phyloP scores from a whole-genome alignment of 1,284 basidiomycete species.

The Microbotryomycetes sp. region DNA sequence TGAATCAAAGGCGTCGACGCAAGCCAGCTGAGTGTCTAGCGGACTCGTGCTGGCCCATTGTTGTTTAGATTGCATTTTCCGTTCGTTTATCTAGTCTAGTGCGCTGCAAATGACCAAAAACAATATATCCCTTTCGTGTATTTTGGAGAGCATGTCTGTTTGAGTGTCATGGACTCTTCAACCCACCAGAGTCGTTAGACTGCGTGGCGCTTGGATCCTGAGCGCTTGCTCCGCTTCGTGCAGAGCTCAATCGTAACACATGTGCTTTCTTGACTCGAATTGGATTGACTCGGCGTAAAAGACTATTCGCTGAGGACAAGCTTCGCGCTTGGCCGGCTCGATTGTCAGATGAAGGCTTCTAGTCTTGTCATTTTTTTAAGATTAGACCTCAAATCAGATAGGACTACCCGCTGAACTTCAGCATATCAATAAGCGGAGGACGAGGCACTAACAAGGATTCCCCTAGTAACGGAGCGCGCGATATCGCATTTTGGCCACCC shows the following conservation, averaged over 20 bases:
- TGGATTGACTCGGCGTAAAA: slow-evolving; percentile 21
- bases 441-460: slow-evolving; percentile 60
- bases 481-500: too few relatives aligned
- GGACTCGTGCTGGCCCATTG: too few relatives aligned
- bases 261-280: not conserved
- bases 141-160: slow-evolving; percentile 53
- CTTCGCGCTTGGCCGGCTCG: too few relatives aligned
- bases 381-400: slow-evolving; percentile 57
- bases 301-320: slow-evolving; percentile 22
- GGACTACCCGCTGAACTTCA: slow-evolving; percentile 61
- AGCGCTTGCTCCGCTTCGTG: slow-evolving; percentile 34
- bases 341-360: too few relatives aligned
- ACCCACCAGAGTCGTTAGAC: slow-evolving; percentile 40
- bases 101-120: too few relatives aligned
- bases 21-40: too few relatives aligned
- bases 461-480: slow-evolving; percentile 56
- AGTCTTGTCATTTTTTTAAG: too few relatives aligned
- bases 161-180: slow-evolving; percentile 51
- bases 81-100: too few relatives aligned
- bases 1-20: too few relatives aligned
- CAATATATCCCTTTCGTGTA: slow-evolving; percentile 53
- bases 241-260: slow-evolving; percentile 38
- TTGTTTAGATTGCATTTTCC: too few relatives aligned
- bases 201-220: slow-evolving; percentile 37
- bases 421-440: slow-evolving; percentile 60